Evolutionary conservation across 2,329 filamentous ascomycete genomes (phyloP).

Genomic region (Apiospora aurea): DNA sequence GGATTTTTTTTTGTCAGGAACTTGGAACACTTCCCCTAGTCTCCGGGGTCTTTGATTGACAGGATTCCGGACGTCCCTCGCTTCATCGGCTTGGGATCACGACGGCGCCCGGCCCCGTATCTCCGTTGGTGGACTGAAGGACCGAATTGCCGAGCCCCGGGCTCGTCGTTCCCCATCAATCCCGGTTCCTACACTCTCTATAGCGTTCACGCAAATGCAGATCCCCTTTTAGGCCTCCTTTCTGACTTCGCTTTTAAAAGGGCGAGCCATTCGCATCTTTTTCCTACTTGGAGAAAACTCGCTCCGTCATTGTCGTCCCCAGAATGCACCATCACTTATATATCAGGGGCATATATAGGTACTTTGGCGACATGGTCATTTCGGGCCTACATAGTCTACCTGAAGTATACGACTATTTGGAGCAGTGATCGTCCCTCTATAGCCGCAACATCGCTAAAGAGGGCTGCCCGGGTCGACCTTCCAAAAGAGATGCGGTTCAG

Average conservation of each 20-base stretch:
- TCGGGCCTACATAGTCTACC: not conserved
- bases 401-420: not conserved
- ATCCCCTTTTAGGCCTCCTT: not conserved
- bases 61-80: constrained; percentile 2
- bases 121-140: constrained; percentile 19
- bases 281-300: constrained; percentile 13
- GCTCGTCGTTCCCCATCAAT: not conserved
- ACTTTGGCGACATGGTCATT: not conserved
- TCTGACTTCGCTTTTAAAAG: not conserved
- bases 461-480: constrained; percentile 1
- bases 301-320: not conserved
- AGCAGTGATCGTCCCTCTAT: not conserved
- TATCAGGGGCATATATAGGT: constrained; percentile 1
- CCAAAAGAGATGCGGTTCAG: not conserved
- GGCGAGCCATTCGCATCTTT: not conserved
- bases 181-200: not conserved
- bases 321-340: not conserved
- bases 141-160: constrained; percentile 22
- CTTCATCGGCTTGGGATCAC: constrained; percentile 8
- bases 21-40: not conserved
- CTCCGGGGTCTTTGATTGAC: not conserved
- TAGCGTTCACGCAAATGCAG: not conserved
- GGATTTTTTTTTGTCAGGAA: not conserved
- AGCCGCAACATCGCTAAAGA: not conserved
- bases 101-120: constrained; percentile 23